These are phyloP conservation scores for Cladosporium austrohemisphaericum DNA, from an alignment of 2,329 filamentous ascomycete species.

Conservation along the genomic window DNA sequence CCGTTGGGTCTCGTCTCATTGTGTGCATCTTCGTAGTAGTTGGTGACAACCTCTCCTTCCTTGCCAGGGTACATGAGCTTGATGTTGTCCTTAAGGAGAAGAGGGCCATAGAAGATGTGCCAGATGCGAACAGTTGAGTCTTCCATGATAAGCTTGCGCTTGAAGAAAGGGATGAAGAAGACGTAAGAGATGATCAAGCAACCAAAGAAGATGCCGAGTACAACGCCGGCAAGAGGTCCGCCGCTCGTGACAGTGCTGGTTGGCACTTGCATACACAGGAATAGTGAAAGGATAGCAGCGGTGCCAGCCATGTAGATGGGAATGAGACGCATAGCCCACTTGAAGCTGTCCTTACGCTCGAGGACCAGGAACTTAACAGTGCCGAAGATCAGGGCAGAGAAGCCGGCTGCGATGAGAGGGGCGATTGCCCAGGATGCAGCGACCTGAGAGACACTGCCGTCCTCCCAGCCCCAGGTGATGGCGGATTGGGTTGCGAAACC, in stretches of 20 bases:
- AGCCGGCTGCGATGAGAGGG: conserved; percentile 43
- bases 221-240: conserved; percentile 50
- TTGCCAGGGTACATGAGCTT: conserved; percentile 27
- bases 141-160: conserved; percentile 56
- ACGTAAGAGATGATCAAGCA: conserved; percentile 48
- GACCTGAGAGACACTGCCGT: conserved; percentile 40
- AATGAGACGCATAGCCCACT: conserved; percentile 47
- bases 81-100: conserved; percentile 38
- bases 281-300: conserved; percentile 47
- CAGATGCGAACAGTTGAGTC: conserved; percentile 59
- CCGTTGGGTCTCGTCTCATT: not conserved
- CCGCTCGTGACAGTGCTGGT: not conserved
- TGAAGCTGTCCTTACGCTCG: conserved; percentile 45
- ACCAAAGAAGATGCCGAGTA: conserved; percentile 51
- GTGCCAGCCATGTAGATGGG: conserved; percentile 47
- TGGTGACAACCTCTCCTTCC: conserved; percentile 20
- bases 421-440: conserved; percentile 39
- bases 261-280: conserved; percentile 51
- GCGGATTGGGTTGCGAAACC: conserved; percentile 26
- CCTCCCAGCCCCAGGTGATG: conserved; percentile 36
- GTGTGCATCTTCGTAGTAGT: conserved; percentile 23
- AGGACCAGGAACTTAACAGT: conserved; percentile 47
- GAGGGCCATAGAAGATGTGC: conserved; percentile 49
- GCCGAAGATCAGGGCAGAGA: conserved; percentile 47
- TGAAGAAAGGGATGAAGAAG: conserved; percentile 59